Evolutionary conservation across 768 basidiomycete species (phyloP), one percentile per base, ranked within the genome.

Genomic region (Tricholoma flavovirens): DNA sequence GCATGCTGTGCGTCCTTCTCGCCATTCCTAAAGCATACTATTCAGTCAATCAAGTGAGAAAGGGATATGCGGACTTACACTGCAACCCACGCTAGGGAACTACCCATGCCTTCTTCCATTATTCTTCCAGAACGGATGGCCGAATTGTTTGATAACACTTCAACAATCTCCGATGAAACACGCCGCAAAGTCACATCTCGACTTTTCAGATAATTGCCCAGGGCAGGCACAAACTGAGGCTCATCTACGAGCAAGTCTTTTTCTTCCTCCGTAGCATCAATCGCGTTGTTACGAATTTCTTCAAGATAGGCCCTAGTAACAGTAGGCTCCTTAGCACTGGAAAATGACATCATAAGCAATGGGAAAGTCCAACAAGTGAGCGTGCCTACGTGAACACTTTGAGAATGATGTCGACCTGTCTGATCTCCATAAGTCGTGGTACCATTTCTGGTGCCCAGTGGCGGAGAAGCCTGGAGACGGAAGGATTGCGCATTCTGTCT

Each of bases 81-180:
- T 17, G 46, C 21, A 12, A 60, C 53, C 51, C 42, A 61, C 19
- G 56, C 62, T 22, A 64, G 35, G 36, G 59, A 62, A 30, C 40
- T 45, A 33, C 58, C 62, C 22, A 64, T 62, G 29, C 62, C 60
- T 46, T 61, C 58, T 51, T 45, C 59, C 62, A 64, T 59, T 26
- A 61, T 56, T 51, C 43, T 50, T 50, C 56, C 62, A 26, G 60
- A 59, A n/a, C 62, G 60, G 36, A 29, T 35, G n/a, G 58, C n/a
- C 36, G 60, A 64, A 19, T 48, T 53, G 22, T 60, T 51, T 14
- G 62, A 58, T 26, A 62, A 52, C 4, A 64, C 40, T 45, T 57
- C 26, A 15, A 62, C 51, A 17, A 64, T 61, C 32, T 56, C 58
- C 12, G 58, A 61, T 5, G 62, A 54, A 24, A 50, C 49, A 30